These are phyloP conservation scores for Boletus sp. DNA, from an alignment of 768 basidiomycete genomes.

Conservation along the genomic window DNA sequence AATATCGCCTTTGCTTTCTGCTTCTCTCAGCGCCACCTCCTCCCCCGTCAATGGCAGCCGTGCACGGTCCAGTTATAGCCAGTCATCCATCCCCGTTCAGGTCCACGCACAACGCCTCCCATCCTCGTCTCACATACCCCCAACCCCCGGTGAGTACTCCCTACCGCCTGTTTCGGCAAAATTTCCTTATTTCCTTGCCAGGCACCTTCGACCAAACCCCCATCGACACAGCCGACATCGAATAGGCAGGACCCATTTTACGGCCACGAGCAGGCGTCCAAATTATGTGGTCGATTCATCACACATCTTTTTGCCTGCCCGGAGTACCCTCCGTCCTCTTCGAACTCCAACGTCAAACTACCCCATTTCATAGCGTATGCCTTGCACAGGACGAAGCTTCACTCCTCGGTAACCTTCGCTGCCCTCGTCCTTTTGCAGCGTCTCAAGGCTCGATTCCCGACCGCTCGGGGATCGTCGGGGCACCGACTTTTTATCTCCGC, in stretches of 20 bases:
- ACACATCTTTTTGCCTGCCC: conserved; percentile 86
- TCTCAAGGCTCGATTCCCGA: conserved; percentile 70
- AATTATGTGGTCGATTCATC: conserved; percentile 75
- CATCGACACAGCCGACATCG: conserved; percentile 29
- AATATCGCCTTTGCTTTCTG: neutral
- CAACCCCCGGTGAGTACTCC: conserved; percentile 25
- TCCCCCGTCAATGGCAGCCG: conserved; percentile 28
- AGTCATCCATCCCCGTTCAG: conserved; percentile 32
- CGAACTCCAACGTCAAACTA: conserved; percentile 34
- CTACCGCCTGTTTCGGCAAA: neutral
- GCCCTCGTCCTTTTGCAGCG: conserved; percentile 54
- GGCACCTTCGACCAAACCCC: conserved; percentile 29
- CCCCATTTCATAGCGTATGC: conserved; percentile 69
- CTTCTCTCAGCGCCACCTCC: conserved; percentile 18
- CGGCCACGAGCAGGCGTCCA: conserved; percentile 73
- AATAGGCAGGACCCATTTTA: conserved; percentile 30
- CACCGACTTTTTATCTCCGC: conserved; percentile 71
- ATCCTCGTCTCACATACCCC: conserved; percentile 28
- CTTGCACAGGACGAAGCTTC: conserved; percentile 63
- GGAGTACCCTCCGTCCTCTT: conserved; percentile 59
- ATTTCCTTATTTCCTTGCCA: conserved; percentile 5
- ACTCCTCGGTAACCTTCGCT: conserved; percentile 45
- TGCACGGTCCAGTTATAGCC: conserved; percentile 29
- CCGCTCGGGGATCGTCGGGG: conserved; percentile 72
- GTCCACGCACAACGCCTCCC: conserved; percentile 24